Evolutionary conservation across 805 yeast genomes (phyloP).

Genomic region (Saccharomycopsis selenospora): DNA sequence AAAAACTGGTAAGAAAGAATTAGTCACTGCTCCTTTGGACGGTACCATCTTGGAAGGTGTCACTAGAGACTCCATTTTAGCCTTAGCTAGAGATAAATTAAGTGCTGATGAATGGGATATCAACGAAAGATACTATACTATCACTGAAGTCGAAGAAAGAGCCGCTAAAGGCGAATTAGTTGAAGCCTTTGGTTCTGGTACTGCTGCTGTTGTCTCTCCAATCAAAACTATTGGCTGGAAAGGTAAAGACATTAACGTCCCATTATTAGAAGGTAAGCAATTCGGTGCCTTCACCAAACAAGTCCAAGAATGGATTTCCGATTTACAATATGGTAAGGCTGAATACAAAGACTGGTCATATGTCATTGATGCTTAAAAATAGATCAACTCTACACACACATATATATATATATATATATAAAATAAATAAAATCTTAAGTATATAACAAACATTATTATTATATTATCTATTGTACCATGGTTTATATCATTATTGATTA

Average conservation of each 20-base stretch:
- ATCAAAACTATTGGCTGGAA: slow-evolving; percentile 80
- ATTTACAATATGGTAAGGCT: slow-evolving; percentile 82
- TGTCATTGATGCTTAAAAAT: slow-evolving; percentile 30
- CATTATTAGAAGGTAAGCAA: slow-evolving; percentile 73
- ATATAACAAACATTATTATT: no score
- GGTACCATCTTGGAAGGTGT: slow-evolving; percentile 97
- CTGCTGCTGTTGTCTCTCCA: slow-evolving; percentile 96
- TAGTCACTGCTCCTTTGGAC: slow-evolving; percentile 93
- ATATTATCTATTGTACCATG: no score
- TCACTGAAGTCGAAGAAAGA: slow-evolving; percentile 70
- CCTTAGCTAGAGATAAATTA: slow-evolving; percentile 69
- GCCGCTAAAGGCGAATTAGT: slow-evolving; percentile 76
- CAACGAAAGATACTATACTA: slow-evolving; percentile 76
- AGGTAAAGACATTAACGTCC: slow-evolving; percentile 67
- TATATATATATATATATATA: slow-evolving; percentile 18
- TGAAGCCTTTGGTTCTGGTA: slow-evolving; percentile 96
- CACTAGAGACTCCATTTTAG: slow-evolving; percentile 82
- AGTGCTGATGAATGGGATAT: slow-evolving; percentile 73
- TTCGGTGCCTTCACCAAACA: slow-evolving; percentile 70
- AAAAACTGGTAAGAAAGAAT: slow-evolving; percentile 77
- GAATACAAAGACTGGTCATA: slow-evolving; percentile 50
- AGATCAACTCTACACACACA: slow-evolving; percentile 1
- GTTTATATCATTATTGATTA: no score
- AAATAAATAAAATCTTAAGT: slow-evolving; percentile 10
- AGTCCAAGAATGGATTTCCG: slow-evolving; percentile 79